phyloP scores from a whole-genome alignment of 2,329 filamentous ascomycete genomes.

The Cordyceps cicadae region DNA sequence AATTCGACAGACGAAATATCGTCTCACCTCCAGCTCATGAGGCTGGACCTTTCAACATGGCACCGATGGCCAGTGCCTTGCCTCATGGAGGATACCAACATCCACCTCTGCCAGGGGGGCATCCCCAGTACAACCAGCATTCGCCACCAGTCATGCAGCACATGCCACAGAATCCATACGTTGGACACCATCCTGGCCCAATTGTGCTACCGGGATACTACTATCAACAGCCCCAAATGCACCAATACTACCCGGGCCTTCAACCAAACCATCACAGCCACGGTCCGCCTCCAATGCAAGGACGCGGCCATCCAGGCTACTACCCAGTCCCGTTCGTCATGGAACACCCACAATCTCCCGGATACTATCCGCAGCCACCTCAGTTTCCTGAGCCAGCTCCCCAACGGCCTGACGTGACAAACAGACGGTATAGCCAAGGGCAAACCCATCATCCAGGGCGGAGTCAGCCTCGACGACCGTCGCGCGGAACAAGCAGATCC shows the following conservation, averaged over 20 bases:
- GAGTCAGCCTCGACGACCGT: neutral
- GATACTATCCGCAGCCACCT: constrained; percentile 30
- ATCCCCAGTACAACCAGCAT: constrained; percentile 20
- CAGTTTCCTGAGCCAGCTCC: constrained; percentile 24
- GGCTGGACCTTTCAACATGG: constrained; percentile 32
- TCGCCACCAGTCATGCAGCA: constrained; percentile 23
- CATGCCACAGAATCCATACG: constrained; percentile 26
- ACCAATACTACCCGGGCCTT: constrained; percentile 29
- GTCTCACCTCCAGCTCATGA: constrained; percentile 12
- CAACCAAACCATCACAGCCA: constrained; percentile 26
- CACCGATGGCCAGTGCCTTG: constrained; percentile 29
- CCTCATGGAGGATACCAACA: constrained; percentile 27
- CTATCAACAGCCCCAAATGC: constrained; percentile 30
- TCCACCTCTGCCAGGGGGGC: constrained; percentile 23
- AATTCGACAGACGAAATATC: constrained; percentile 27
- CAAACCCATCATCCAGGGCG: neutral
- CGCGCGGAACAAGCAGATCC: constrained; percentile 1
- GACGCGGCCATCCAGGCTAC: constrained; percentile 26
- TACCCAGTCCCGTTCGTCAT: constrained; percentile 24
- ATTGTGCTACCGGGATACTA: constrained; percentile 32
- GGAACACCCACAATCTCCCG: constrained; percentile 28
- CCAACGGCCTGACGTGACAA: constrained; percentile 4
- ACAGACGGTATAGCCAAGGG: constrained; percentile 1
- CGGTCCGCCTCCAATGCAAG: constrained; percentile 24
- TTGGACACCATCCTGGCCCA: constrained; percentile 22